Evolutionary conservation across 495 filamentous ascomycete genomes (phyloP), one percentile per base, ranked within the genome.

Genomic region (Neurospora sp.): DNA sequence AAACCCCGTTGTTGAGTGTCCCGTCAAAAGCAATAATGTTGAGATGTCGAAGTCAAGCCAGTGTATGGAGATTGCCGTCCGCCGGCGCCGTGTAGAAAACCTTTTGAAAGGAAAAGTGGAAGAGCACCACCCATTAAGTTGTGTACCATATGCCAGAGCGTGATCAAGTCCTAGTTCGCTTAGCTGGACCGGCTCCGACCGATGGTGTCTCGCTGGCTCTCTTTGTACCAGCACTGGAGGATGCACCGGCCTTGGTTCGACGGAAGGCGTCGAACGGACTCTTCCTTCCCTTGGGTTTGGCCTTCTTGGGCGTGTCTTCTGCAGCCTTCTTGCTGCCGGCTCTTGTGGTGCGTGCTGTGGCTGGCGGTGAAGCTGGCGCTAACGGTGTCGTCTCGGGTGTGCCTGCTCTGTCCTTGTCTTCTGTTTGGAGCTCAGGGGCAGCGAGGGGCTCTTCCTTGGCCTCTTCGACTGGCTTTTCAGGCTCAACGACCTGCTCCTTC

Each of bases 241-340:
- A 39, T 66, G 75, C 48, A 44, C 75, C 70, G 77, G 78, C 79
- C 84, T 93, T 93, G 73, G 85, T 87, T 22, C 90, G 86, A 46
- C 83, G 83, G 90, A 91, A 93, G 69, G 82, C 81, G 74, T 89
- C 87, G 74, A 93, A 94, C 1, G 90, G 89, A 76, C 89, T 92
- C 59, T 81, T 80, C 74, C 87, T 88, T 66, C 77, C 76, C 40
- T 71, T 42, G 6, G 74, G 59, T 46, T 75, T 81, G 53, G 2
- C 44, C 74, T 78, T 83, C 31, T 78, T 66, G 12, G 83, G 78
- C 0, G 82, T 76, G 14, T 75, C 68, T 3, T 73, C 78, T 35
- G 72, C 74, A 11, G 72, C 69, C 16, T 78, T 74, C 75, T 81
- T 81, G 74, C 73, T 74, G 3, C 76, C 72, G 14, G 85, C 83